Base-by-base conservation (phyloP, 2,329 filamentous ascomycete genomes). In the Onygenales sp. region DNA sequence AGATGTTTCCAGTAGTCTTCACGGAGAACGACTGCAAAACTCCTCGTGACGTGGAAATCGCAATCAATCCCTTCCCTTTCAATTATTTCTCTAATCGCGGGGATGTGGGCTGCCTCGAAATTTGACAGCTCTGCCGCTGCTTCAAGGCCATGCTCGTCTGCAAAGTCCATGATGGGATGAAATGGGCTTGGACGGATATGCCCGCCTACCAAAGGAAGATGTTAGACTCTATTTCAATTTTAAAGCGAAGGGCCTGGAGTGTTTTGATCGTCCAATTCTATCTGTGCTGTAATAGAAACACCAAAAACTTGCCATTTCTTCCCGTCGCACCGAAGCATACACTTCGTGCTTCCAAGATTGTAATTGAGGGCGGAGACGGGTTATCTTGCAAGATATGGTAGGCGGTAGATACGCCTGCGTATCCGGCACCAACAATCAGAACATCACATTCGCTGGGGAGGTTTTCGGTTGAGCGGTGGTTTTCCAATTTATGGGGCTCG, bases 361-460 rank as follows among this genome's bases (percentile, higher is more conserved):
- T 57, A n/a, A 72, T 66, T 0, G 65, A 68, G 4, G 63, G 63
- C 5, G 59, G 54, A 38, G 55, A 47, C 17, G 57, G 48, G 27
- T 61, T 57, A 31, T 59, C 58, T 1, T 63, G 64, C 10, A 71
- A 55, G 5, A 74, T 66, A 54, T 78, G 71, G 44, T 75, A 75
- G 0, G 71, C 71, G 4, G 72, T 68, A 1, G 70, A 68, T 0
- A 71, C 69, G 2, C 77, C 76, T 4, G 75, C 66, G 52, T 72
- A 76, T 0, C 77, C 77, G 11, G 72, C 70, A 0, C 76, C 77
- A 7, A 78, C 68, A 39, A 79, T 71, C 13, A 72, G 66, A 50
- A 79, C 69, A 45, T 78, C 75, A 33, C 65, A 68, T 33, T 70
- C 54, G 0, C 58, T 44, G 0, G 75, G 76, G 0, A 78, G 59